phyloP scores from a whole-genome alignment of 1,284 basidiomycete genomes.

The Microbotryum intermedium region DNA sequence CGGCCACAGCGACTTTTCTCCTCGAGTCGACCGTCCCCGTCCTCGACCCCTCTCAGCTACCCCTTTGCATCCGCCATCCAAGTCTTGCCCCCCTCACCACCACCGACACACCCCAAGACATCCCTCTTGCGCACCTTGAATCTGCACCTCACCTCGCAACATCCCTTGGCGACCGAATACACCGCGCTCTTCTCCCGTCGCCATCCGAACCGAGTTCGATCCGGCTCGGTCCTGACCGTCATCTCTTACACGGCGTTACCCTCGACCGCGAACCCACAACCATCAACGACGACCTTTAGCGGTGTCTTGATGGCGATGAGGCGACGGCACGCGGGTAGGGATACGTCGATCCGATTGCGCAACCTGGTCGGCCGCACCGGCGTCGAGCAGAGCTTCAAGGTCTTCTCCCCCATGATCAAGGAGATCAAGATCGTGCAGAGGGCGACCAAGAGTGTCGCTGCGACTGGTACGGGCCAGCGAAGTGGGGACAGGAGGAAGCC shows the following conservation, averaged over 20 bases:
- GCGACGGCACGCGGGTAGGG: conserved; percentile 57
- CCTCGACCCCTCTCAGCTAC: conserved; percentile 6
- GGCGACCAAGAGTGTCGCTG: conserved; percentile 19
- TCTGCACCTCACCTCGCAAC: conserved; percentile 22
- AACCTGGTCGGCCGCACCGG: conserved; percentile 82
- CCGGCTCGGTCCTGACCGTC: conserved; percentile 73
- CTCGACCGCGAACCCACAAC: conserved; percentile 41
- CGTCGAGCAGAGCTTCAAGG: conserved; percentile 81
- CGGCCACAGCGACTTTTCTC: not conserved
- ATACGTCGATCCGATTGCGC: conserved; percentile 71
- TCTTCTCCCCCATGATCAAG: conserved; percentile 73
- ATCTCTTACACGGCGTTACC: conserved; percentile 40
- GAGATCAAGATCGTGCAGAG: conserved; percentile 56
- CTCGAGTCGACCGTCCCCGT: too few relatives aligned
- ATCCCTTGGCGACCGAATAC: conserved; percentile 9
- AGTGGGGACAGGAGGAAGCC: conserved; percentile 24
- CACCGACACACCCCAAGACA: not conserved
- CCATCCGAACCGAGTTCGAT: conserved; percentile 56
- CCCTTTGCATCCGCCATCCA: conserved; percentile 14
- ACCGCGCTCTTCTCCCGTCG: conserved; percentile 52
- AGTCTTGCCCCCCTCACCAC: conserved; percentile 1
- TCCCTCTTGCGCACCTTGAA: conserved; percentile 28
- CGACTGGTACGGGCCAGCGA: conserved; percentile 14
- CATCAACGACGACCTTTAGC: conserved; percentile 66
- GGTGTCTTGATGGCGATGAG: conserved; percentile 74